A percentile compares a stretch with the other conserved stretches of the same genome.
Evolutionary conservation across 805 yeast species (phyloP).

Genomic region (Nakazawaea wyomingensis): DNA sequence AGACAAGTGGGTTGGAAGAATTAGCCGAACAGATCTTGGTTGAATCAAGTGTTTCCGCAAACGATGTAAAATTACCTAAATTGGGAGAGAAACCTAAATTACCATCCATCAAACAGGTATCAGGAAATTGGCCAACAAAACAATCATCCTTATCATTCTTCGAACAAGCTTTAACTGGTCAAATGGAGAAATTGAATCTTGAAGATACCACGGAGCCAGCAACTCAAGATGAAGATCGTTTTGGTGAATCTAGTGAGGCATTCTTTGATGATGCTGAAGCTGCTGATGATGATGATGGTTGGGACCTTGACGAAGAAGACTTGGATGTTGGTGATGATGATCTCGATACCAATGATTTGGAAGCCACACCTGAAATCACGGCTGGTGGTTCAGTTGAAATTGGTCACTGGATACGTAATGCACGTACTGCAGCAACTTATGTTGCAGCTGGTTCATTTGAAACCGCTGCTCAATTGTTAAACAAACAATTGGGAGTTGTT

Average conservation of each 20-base stretch:
- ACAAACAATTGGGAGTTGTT: conserved; percentile 83
- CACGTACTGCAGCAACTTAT: conserved; percentile 85
- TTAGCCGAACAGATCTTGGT: conserved; percentile 68
- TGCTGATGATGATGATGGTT: conserved; percentile 63
- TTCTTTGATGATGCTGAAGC: conserved; percentile 38
- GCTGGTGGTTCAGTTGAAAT: conserved; percentile 45
- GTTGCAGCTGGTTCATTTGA: conserved; percentile 97
- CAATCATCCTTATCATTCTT: conserved; percentile 71
- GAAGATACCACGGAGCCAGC: conserved; percentile 30
- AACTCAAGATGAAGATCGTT: conserved; percentile 20
- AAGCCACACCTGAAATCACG: conserved; percentile 29
- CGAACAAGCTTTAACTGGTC: conserved; percentile 78
- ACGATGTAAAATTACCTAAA: conserved; percentile 62
- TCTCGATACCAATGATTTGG: conserved; percentile 26
- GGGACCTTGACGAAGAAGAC: conserved; percentile 81
- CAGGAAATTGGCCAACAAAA: conserved; percentile 78
- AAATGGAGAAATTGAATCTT: conserved; percentile 58
- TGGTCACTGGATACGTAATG: conserved; percentile 80
- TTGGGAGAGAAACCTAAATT: conserved; percentile 34
- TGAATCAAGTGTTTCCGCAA: conserved; percentile 59
- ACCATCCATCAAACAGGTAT: conserved; percentile 43
- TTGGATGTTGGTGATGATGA: conserved; percentile 58
- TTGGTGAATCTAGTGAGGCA: conserved; percentile 29
- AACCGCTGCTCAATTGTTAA: conserved; percentile 87
- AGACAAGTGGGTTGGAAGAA: conserved; percentile 73